A percentile compares a stretch with the other conserved stretches of the same genome.
phyloP scores from a whole-genome alignment of 257 asterid species.

The Thymus quinquecostatus region DNA sequence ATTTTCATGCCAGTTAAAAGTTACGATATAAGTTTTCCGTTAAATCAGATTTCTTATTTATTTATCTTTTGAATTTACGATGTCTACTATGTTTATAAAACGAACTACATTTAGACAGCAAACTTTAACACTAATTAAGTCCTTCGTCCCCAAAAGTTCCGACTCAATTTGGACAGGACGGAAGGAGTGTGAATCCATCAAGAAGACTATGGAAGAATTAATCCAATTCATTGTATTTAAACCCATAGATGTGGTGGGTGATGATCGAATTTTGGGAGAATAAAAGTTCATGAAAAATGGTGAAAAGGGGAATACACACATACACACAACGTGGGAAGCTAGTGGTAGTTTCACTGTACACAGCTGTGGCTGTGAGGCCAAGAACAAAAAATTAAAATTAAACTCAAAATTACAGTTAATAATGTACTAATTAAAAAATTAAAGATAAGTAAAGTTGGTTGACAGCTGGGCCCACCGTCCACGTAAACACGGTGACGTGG shows the following conservation, averaged over 20 bases:
- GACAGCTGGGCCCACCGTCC: constrained; percentile 34
- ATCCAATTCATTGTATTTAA: not conserved
- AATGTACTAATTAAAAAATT: constrained; percentile 7
- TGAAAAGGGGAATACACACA: not conserved
- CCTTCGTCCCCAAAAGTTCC: too few species aligned
- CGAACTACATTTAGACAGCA: too few species aligned
- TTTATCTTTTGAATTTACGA: too few species aligned
- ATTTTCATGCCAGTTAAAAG: too few species aligned
- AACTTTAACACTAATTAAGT: too few species aligned
- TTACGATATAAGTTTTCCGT: too few species aligned
- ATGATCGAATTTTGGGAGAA: constrained; percentile 4
- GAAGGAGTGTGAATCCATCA: too few species aligned
- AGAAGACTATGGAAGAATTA: too few species aligned
- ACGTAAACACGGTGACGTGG: constrained; percentile 30
- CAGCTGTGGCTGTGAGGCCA: constrained; percentile 29
- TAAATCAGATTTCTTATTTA: too few species aligned
- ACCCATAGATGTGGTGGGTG: not conserved
- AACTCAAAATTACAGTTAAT: not conserved
- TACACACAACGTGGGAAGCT: constrained; percentile 12
- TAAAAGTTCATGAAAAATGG: not conserved
- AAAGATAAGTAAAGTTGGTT: not conserved
- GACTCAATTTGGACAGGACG: too few species aligned
- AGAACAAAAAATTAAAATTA: not conserved
- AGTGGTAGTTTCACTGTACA: constrained; percentile 32
- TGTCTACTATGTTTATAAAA: too few species aligned